phyloP scores from a whole-genome alignment of 202 grass and related monocot genomes.

The Schoenoplectus tabernaemontani region DNA sequence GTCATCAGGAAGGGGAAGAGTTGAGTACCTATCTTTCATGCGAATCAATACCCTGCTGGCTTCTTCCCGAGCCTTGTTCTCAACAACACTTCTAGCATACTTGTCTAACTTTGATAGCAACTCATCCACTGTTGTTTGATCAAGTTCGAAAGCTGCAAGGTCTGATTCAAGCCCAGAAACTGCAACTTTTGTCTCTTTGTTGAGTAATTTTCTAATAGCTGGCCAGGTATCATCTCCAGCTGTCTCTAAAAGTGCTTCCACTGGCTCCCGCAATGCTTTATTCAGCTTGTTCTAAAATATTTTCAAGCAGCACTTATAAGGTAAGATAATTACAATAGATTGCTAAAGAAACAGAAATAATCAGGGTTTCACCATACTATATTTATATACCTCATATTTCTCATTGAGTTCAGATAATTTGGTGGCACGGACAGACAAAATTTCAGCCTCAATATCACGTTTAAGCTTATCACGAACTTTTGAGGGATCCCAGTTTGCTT shows the following conservation, averaged over 20 bases:
- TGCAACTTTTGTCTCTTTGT: conserved; percentile 58
- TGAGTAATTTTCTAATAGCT: conserved; percentile 73
- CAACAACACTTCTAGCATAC: conserved; percentile 64
- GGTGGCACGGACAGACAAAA: conserved; percentile 60
- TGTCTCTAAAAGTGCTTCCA: conserved; percentile 86
- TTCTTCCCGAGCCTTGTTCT: conserved; percentile 87
- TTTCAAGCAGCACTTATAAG: not conserved
- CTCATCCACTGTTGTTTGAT: conserved; percentile 53
- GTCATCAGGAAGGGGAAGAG: not conserved
- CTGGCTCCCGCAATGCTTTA: conserved; percentile 74
- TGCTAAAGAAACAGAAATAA: not conserved
- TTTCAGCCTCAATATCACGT: conserved; percentile 82
- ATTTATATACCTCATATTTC: conserved; percentile 60
- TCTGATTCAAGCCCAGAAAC: conserved; percentile 59
- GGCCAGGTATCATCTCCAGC: conserved; percentile 78
- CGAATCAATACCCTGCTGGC: conserved; percentile 75
- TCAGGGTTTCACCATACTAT: not conserved
- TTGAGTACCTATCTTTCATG: conserved; percentile 82
- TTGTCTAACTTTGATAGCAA: conserved; percentile 59
- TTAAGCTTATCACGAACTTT: conserved; percentile 89
- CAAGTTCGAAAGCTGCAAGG: conserved; percentile 58
- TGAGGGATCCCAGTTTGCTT: conserved; percentile 84
- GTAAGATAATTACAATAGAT: not conserved
- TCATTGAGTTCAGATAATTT: conserved; percentile 72
- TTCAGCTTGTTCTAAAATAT: conserved; percentile 57